Base-by-base conservation (phyloP, 2,329 filamentous ascomycete genomes). In the Botryosphaeria dothidea region DNA sequence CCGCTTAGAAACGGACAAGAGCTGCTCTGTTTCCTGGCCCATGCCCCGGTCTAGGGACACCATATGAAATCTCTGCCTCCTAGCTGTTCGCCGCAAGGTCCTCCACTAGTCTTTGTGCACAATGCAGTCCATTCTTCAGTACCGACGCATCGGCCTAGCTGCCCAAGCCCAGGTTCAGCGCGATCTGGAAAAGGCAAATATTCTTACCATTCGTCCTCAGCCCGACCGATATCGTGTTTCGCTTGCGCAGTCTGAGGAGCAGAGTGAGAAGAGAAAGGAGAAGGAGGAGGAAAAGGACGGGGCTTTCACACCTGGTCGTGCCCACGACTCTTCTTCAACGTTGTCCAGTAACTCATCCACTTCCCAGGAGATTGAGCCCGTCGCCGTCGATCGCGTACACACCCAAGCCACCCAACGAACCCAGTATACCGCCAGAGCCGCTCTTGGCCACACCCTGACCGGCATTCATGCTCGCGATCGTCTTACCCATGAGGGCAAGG, bases 401-500 rank as follows among this genome's bases (percentile, higher is more conserved):
- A 70, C 64, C 65, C 56, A 8, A 67, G 67, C n/a, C 58, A 75
- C 17, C 74, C 68, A 68, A 1, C 68, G 70, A 4, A 77, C 74
- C 0, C 72, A 72, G 27, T 69, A 72, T 21, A 75, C 73, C 8
- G 65, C 68, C 15, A 73, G 75, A 7, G 73, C 73, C 1, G 72
- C 72, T n/a, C 70, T 79, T 0, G 76, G 77, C 0, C 65, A 66
- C 13, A 68, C 72, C 4, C 64, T 80, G 21, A 78, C 77, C 2
- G 77, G 78, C 45, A 73, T 80, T 56, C 68, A 76, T 29, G 72
- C 77, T 9, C 73, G 77, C 38, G 70, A 72, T 36, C 71, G 76
- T 11, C 72, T 66, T 4, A 78, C 76, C 8, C 69, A 72, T 27
- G 76, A 79, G 68, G 73, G 75, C 1, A 75, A 75, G 6, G 69